Percentiles rank a stretch among this genome's conserved stretches.
These are phyloP conservation scores for Cucumis hystrix DNA, from an alignment of 306 rosid genomes.

Conservation along the genomic window DNA sequence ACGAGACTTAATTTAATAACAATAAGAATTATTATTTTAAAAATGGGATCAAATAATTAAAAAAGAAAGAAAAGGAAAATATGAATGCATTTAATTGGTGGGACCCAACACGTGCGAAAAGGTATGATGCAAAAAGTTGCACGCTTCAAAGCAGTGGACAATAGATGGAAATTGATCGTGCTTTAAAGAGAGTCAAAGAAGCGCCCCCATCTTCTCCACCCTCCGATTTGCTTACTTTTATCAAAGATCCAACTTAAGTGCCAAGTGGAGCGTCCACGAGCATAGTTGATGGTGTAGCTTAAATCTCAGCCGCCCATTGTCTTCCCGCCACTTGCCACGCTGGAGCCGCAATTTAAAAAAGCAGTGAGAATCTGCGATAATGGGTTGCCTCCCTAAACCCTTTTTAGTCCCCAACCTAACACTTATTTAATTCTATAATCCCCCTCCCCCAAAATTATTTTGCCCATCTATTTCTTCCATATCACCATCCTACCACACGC, in stretches of 20 bases:
- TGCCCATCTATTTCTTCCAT: background rate
- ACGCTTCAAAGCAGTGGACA: conserved; percentile 1
- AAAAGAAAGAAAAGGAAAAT: background rate
- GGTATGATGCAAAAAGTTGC: background rate
- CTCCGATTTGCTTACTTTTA: background rate
- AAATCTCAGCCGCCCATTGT: background rate
- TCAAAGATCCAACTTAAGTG: background rate
- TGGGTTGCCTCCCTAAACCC: background rate
- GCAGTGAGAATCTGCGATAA: background rate
- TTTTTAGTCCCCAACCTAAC: background rate
- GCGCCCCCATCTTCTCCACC: background rate
- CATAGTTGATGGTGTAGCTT: background rate
- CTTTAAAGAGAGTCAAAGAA: too few species aligned
- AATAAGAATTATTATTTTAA: too few species aligned
- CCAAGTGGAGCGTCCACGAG: background rate
- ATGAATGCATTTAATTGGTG: background rate
- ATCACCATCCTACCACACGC: background rate
- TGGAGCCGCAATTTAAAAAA: conserved; percentile 3
- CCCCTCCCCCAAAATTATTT: background rate
- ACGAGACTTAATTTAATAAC: background rate
- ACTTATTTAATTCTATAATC: background rate
- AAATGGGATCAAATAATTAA: too few species aligned
- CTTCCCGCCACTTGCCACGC: background rate
- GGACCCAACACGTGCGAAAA: conserved; percentile 9
- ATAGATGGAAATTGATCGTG: too few species aligned